A percentile compares a stretch with the other conserved stretches of the same genome.
These are phyloP conservation scores for Gleditsia sinensis DNA, from an alignment of 306 rosid genomes.

Conservation along the genomic window DNA sequence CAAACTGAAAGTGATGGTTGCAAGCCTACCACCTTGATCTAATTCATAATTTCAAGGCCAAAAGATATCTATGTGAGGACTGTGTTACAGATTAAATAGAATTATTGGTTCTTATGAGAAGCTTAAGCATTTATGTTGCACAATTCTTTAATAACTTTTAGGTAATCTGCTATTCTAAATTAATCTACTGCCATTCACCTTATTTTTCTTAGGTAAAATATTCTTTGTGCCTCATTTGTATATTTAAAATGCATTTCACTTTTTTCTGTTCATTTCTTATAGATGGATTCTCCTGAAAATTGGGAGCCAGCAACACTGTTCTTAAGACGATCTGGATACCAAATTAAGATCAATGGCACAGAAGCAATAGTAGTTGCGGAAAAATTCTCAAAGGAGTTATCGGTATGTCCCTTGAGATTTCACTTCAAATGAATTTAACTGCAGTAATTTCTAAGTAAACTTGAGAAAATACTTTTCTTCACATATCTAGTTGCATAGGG, in stretches of 20 bases:
- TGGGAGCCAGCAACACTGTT: slow-evolving; percentile 78
- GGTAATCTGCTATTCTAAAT: neutral
- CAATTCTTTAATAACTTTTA: neutral
- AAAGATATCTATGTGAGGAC: neutral
- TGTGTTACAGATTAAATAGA: neutral
- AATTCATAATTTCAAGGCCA: neutral
- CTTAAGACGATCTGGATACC: slow-evolving; percentile 78
- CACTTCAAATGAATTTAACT: neutral
- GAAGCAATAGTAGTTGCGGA: slow-evolving; percentile 59
- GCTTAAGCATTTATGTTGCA: neutral
- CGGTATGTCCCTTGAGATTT: slow-evolving; percentile 56
- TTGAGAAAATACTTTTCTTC: neutral
- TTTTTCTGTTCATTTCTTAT: slow-evolving; percentile 31
- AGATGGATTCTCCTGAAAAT: slow-evolving; percentile 86
- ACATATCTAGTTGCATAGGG: neutral
- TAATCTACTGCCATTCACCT: neutral
- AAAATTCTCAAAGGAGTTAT: slow-evolving; percentile 84
- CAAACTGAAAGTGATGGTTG: too few species aligned
- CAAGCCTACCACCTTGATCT: too few species aligned
- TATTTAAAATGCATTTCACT: slow-evolving; percentile 9
- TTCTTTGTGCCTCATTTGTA: slow-evolving; percentile 2
- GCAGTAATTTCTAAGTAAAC: neutral
- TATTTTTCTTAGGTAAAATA: neutral
- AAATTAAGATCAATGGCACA: slow-evolving; percentile 56
- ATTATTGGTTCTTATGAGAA: neutral